Base-by-base conservation (phyloP, 129 eudicot genomes). In the Pseudognaphalium luteoalbum region DNA sequence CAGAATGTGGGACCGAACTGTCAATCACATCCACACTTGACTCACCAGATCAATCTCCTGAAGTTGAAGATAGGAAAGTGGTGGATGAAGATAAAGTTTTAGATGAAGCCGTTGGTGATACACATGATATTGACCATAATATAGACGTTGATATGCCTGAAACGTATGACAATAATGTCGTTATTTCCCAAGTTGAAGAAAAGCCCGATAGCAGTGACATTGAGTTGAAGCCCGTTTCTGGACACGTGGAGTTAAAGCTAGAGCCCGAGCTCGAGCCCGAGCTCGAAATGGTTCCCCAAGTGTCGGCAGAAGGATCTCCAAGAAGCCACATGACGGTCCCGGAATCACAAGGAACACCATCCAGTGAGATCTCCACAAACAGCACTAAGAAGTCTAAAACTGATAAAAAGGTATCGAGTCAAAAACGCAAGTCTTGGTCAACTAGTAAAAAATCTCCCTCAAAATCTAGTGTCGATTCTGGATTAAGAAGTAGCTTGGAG, bases 1-100 rank as follows among this genome's bases (percentile, higher is more conserved):
- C 98, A 7, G 97, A 93, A 58, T 85, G 88, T 86, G 98, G 97
- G 41, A 93, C 98, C 5, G 98, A 88, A 82, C 86, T 93, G 50
- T 93, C 98, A 22, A 79, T 91, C 66, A 72, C 96, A 68, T 93
- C 97, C 15, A 88, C 97, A 68, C 96, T 93, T 12, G 97, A 90
- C 85, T 90, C 98, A 20, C 93, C 96, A 33, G 91, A 88, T 58
- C 83, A 76, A 62, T 85, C 75, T 16, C 62, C 29, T n/a, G 92
- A 83, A 20, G 61, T 54, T 60, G 91, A 67, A 81, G 83, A 61
- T 61, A 82, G 61, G 66, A 78, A 86, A 51, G 10, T 32, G 32
- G 86, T 81, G 73, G 82, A 62, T 39, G 85, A 86, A 73, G 25
- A 28, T 10, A 29, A 83, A 72, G 65, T 71, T 70, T 59, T 64